These are phyloP conservation scores for Serendipita sp. DNA, from an alignment of 768 basidiomycete species.

Conservation along the genomic window DNA sequence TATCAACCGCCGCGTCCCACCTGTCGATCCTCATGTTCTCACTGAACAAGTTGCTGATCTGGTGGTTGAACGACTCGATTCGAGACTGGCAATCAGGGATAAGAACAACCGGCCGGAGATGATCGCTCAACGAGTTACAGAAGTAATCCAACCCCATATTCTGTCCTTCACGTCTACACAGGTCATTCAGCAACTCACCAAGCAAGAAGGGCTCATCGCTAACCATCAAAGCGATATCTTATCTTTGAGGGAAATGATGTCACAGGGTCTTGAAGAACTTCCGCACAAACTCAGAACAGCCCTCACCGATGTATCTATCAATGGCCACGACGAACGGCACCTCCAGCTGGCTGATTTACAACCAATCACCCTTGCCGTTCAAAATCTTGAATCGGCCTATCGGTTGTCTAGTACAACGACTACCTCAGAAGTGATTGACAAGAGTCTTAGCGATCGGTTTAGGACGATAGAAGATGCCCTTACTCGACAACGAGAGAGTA, in stretches of 20 bases:
- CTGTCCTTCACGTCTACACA: not conserved
- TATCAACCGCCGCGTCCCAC: constrained; percentile 52
- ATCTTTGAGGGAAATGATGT: too few relatives aligned
- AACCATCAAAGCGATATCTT: not conserved
- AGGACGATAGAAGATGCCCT: not conserved
- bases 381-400: not conserved
- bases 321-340: not conserved
- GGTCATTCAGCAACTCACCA: too few relatives aligned
- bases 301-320: not conserved
- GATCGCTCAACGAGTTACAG: constrained; percentile 3
- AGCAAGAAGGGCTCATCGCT: too few relatives aligned
- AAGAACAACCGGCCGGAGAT: constrained; percentile 19
- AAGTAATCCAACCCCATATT: not conserved
- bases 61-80: constrained; percentile 71
- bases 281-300: not conserved
- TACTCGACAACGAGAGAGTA: not conserved
- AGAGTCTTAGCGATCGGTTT: not conserved
- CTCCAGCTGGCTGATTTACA: not conserved
- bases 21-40: constrained; percentile 70
- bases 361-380: not conserved
- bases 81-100: constrained; percentile 63
- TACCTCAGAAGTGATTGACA: not conserved
- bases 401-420: not conserved
- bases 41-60: constrained; percentile 82
- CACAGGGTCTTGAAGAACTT: not conserved